Base-by-base conservation (phyloP, 495 filamentous ascomycete species). In the Jackrogersella multiformis region DNA sequence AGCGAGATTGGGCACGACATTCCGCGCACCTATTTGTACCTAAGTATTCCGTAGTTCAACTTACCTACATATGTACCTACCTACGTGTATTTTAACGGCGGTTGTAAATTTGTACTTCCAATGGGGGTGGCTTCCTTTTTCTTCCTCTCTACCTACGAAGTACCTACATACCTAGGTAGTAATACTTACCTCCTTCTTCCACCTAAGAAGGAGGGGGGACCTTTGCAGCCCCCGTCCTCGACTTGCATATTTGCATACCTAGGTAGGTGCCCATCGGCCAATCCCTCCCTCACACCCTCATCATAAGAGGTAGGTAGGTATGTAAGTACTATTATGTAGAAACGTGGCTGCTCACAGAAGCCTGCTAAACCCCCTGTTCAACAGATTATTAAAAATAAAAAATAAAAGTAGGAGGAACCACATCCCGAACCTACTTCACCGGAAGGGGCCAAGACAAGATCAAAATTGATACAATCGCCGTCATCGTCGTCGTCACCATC, bases 1-100 rank as follows among this genome's bases (percentile, higher is more conserved):
- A 61, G 45, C 56, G 56, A 70, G 67, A 70, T 70, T 70, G 61
- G 67, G 57, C 61, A 65, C 61, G 66, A 69, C 66, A 63, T 69
- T 64, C 54, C 56, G 39, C 64, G 39, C 28, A 23, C 45, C 55
- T 21, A 49, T 23, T 38, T 16, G 42, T 49, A 28, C 34, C 51
- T n/a, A n/a, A n/a, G n/a, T n/a, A n/a, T n/a, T n/a, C n/a, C n/a
- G n/a, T n/a, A n/a, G n/a, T n/a, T n/a, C n/a, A n/a, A n/a, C n/a
- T n/a, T n/a, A n/a, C n/a, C n/a, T n/a, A n/a, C n/a, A n/a, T 21
- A 24, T n/a, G 10, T 18, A 24, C 21, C 9, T 46, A 46, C 41
- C 16, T 23, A 45, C 9, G 20, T 46, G n/a, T n/a, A n/a, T n/a
- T n/a, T n/a, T n/a, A n/a, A n/a, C n/a, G n/a, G n/a, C n/a, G n/a